phyloP scores from a whole-genome alignment of 2,329 filamentous ascomycete species.

The Pezicula neosporulosa region DNA sequence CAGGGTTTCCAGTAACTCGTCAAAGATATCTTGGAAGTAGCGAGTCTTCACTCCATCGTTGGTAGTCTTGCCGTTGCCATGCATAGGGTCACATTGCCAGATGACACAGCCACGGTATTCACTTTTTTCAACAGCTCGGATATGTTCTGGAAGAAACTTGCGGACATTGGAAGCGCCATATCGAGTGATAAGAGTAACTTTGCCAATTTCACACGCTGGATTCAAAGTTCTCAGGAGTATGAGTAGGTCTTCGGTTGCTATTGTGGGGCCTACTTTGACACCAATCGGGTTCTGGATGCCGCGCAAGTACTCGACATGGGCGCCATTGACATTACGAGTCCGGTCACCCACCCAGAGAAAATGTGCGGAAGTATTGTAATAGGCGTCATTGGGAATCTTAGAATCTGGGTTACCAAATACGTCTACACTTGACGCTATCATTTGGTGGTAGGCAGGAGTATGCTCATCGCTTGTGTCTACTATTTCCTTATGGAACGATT shows the following conservation, averaged over 20 bases:
- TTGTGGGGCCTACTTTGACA: constrained; percentile 91
- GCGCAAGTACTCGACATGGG: constrained; percentile 95
- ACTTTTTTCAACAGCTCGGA: constrained; percentile 80
- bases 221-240: constrained; percentile 82
- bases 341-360: constrained; percentile 99
- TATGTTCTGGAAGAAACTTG: constrained; percentile 75
- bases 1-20: constrained; percentile 79
- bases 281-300: constrained; percentile 95
- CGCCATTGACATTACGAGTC: constrained; percentile 87
- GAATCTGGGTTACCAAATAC: background rate
- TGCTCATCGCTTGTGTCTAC: background rate
- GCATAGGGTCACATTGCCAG: constrained; percentile 99
- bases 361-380: constrained; percentile 93
- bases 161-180: constrained; percentile 81
- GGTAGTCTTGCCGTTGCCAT: constrained; percentile 74
- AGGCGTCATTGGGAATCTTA: constrained; percentile 37
- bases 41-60: constrained; percentile 84
- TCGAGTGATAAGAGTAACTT: constrained; percentile 93
- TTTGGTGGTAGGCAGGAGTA: constrained; percentile 12
- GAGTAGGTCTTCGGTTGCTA: constrained; percentile 72
- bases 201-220: constrained; percentile 76
- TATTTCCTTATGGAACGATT: background rate
- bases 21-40: constrained; percentile 85
- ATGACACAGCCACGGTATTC: constrained; percentile 68
- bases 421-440: constrained; percentile 28